These are phyloP conservation scores for Apostasia ramifera DNA, from an alignment of 106 monocot species.

Conservation along the genomic window DNA sequence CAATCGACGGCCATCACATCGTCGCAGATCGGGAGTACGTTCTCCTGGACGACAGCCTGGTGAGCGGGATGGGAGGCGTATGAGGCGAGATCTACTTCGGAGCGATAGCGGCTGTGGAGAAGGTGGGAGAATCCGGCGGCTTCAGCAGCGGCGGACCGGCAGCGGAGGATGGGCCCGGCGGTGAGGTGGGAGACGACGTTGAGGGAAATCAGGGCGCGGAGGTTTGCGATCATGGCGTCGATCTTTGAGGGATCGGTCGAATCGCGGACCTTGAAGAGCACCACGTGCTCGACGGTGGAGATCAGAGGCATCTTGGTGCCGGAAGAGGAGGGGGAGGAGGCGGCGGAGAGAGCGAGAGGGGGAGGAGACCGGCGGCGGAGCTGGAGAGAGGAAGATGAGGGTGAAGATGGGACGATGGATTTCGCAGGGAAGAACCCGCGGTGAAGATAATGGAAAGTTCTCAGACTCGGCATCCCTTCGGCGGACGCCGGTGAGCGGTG, in stretches of 20 bases:
- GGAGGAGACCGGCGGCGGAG: background rate
- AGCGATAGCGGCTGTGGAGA: constrained; percentile 74
- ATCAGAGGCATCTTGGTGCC: constrained; percentile 7
- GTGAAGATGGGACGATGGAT: background rate
- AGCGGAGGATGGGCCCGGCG: constrained; percentile 64
- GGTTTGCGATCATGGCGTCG: constrained; percentile 59
- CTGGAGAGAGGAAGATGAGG: constrained; percentile 13
- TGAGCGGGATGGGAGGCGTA: constrained; percentile 66
- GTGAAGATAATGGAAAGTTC: constrained; percentile 17
- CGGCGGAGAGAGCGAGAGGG: background rate
- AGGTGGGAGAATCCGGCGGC: constrained; percentile 55
- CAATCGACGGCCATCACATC: constrained; percentile 87
- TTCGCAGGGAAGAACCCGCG: constrained; percentile 4
- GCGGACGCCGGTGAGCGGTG: no score
- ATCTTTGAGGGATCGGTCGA: constrained; percentile 31
- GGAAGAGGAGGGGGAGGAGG: constrained; percentile 16
- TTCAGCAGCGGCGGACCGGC: constrained; percentile 47
- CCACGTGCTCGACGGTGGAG: constrained; percentile 70
- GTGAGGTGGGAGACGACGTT: constrained; percentile 45
- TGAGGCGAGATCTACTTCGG: constrained; percentile 60
- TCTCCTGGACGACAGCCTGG: constrained; percentile 43
- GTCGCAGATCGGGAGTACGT: constrained; percentile 56
- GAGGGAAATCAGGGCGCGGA: constrained; percentile 61
- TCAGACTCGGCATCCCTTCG: constrained; percentile 32
- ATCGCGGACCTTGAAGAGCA: constrained; percentile 73